Base-by-base conservation (phyloP, 2,329 filamentous ascomycete species). In the Aspergillus ustus region DNA sequence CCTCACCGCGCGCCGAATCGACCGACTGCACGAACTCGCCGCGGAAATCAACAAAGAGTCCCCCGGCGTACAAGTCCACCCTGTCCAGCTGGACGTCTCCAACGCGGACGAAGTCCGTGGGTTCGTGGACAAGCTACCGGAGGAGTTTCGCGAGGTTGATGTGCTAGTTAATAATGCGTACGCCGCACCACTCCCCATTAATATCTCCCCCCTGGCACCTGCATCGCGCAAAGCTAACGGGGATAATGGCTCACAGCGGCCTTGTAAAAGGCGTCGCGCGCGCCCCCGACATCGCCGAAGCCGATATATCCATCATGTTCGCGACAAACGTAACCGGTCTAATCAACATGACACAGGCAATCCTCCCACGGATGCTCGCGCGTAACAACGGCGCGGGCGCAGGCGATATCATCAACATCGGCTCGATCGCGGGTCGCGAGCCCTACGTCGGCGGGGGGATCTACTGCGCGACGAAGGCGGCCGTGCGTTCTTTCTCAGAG, bases 331-430 rank as follows among this genome's bases (percentile, higher is more conserved):
- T 56, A 11, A 48, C 43, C 1, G 53, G 53, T 19, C 44, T 56
- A 2, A 56, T 56, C 25, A 48, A 46, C 44, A 49, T 49, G 25
- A 56, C 53, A 2, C 53, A 56, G 11, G 53, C 44, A 9, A 48
- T 56, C 8, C 28, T 56, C 0, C 53, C 53, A 2, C 11, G 4
- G n/a, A 56, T 56, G 53, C 53, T 56, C 11, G n/a, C 25, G 44
- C 53, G 53, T 28, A 56, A 56, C 43, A 49, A 48, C 53, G 53
- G 53, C 28, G 28, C 20, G 9, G 53, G 53, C 7, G 9, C 53
- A 1, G 59, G 59, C 15, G 59, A 61, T 7, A 61, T 61, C 20
- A 52, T 57, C 53, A 61, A 61, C 48, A 61, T 61, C 34, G 53
- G 53, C 9, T 57, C 52, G 3, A 61, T 61, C 43, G 53, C 59